Evolutionary conservation across 1,139 yeast species (phyloP), one percentile per base, ranked within the genome.

Genomic region (Saccharomyces hybrid): DNA sequence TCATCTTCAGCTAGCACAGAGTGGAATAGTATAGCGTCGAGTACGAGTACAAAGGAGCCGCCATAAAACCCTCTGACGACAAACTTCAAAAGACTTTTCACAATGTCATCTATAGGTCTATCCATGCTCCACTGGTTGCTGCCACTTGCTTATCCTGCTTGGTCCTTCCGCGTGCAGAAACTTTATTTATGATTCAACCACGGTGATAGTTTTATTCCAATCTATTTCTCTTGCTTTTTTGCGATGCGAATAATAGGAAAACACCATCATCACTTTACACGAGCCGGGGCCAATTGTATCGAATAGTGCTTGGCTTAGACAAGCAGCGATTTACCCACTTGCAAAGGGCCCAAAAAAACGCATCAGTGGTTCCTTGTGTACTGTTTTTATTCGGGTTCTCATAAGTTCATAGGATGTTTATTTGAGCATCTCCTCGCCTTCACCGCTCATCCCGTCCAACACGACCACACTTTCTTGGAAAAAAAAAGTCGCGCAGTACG

Each of bases 1-100:
- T 93, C 99, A 61, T 93, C 98, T 70, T 93, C 99, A n/a, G 93
- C 86, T 49, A 93, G 77, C 20, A 91, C 97, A 8, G 93, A 86
- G 70, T 93, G 99, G 63, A 87, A 81, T 51, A 93, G 72, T n/a
- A 93, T 77, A 1, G 97, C 97, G 70, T 93, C 99, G 61, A 93
- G 73, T 28, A 93, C 83, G 50, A 93, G 78, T 51, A 90, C 86
- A 63, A 87, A 86, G n/a, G 90, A 85, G 50, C 84, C 82, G 50
- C 89, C 84, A 68, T 91, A 93, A 72, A 93, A 93, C 26, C 96
- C 95, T 59, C 98, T 78, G 2, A 84, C 83, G 20, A 89, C 96
- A 64, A 86, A 83, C 52, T 68, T 66, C 49, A 70, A 51, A 34
- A 70, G 55, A 52, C 63, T 66, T 81, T 68, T 69, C 32, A 70